A percentile compares a stretch with the other conserved stretches of the same genome.
These are phyloP conservation scores for Ogataea methanolica DNA, from an alignment of 805 yeast genomes.

Conservation along the genomic window DNA sequence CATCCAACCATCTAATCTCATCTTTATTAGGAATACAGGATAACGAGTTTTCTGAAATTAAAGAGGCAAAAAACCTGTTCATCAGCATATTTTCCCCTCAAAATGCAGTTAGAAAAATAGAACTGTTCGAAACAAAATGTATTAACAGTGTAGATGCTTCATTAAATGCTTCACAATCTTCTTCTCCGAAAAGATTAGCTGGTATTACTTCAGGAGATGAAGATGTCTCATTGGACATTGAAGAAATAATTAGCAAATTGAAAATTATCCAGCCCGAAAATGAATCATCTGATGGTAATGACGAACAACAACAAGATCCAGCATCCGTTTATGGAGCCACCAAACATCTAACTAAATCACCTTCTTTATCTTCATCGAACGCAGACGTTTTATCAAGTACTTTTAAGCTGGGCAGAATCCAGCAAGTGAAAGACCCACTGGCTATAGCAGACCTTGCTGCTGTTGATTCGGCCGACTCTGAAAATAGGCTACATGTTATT, in stretches of 20 bases:
- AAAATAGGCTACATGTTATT: slow-evolving; percentile 11
- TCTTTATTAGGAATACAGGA: not conserved
- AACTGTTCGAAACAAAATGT: slow-evolving; percentile 23
- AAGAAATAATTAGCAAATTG: slow-evolving; percentile 9
- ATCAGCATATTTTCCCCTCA: slow-evolving; percentile 27
- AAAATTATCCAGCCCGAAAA: slow-evolving; percentile 1
- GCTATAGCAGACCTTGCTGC: not conserved
- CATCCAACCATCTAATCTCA: slow-evolving; percentile 6
- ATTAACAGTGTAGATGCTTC: slow-evolving; percentile 2
- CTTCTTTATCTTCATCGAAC: too few species aligned
- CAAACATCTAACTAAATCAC: not conserved
- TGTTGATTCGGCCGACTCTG: not conserved
- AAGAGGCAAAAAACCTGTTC: slow-evolving; percentile 7
- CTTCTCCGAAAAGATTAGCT: not conserved
- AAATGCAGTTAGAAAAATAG: slow-evolving; percentile 15
- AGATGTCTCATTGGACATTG: slow-evolving; percentile 4
- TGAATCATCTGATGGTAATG: not conserved
- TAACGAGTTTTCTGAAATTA: not conserved
- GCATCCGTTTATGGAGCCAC: not conserved
- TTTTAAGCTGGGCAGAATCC: slow-evolving; percentile 18
- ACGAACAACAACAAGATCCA: not conserved
- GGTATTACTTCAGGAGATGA: not conserved
- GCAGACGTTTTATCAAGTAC: not conserved
- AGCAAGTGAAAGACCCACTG: slow-evolving; percentile 19
- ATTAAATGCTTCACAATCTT: not conserved